Conservation (phyloP, 2,329 filamentous ascomycete genomes). For the Pseudopithomyces maydicus region DNA sequence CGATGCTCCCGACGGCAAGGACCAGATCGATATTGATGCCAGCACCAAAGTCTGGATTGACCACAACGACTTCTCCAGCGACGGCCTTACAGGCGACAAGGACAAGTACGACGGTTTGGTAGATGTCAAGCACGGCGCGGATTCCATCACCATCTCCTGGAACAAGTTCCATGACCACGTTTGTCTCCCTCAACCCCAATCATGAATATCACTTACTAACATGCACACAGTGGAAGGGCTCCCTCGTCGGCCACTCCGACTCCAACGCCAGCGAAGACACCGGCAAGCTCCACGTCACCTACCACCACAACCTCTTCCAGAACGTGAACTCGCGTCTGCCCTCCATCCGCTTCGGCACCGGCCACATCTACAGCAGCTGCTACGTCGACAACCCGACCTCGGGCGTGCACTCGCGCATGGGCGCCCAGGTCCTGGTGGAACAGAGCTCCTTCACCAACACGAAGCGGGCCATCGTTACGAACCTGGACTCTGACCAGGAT, state of each 20-base stretch:
- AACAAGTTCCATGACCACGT: slow-evolving; percentile 61
- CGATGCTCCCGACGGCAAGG: slow-evolving; percentile 61
- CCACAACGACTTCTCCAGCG: slow-evolving; percentile 67
- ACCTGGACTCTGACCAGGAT: slow-evolving; percentile 61
- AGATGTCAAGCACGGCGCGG: slow-evolving; percentile 67
- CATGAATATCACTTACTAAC: slow-evolving; percentile 9
- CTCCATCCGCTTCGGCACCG: slow-evolving; percentile 69
- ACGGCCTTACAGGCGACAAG: slow-evolving; percentile 44
- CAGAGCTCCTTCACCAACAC: slow-evolving; percentile 61
- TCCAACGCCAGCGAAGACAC: slow-evolving; percentile 59
- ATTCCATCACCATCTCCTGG: slow-evolving; percentile 63
- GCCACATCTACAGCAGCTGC: slow-evolving; percentile 63
- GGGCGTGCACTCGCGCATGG: slow-evolving; percentile 51
- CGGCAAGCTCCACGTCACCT: slow-evolving; percentile 67
- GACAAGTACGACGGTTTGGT: slow-evolving; percentile 49
- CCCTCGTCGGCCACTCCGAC: slow-evolving; percentile 65
- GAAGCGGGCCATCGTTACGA: slow-evolving; percentile 61
- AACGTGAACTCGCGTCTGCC: slow-evolving; percentile 69
- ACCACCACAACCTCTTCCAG: slow-evolving; percentile 69
- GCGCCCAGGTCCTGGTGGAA: slow-evolving; percentile 52
- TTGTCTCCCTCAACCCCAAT: slow-evolving; percentile 8
- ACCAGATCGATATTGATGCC: slow-evolving; percentile 64
- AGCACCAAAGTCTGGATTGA: slow-evolving; percentile 66
- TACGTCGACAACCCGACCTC: slow-evolving; percentile 42
- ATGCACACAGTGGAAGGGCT: slow-evolving; percentile 58